Conservation (phyloP, 202 grass and related monocot genomes). For the Miscanthus sacchariflorus region DNA sequence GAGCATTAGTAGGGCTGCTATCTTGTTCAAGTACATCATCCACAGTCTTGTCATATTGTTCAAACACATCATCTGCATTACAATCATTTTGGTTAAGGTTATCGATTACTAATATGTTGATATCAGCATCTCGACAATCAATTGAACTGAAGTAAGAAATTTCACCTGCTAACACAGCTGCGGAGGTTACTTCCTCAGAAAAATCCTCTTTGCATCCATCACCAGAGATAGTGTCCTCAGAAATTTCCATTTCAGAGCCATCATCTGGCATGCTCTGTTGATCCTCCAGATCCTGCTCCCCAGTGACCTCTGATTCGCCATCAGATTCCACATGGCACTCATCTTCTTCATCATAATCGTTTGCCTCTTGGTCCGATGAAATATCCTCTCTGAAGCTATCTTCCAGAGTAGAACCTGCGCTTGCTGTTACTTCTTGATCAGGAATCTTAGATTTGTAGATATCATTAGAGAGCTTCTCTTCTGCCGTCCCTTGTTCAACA, state of each 20-base stretch:
- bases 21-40: conserved; percentile 23
- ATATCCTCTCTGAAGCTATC: background rate
- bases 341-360: background rate
- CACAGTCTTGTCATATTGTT: background rate
- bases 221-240: conserved; percentile 14
- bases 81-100: conserved; percentile 7
- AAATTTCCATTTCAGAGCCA: conserved; percentile 54
- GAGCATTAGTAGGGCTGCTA: background rate
- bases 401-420: background rate
- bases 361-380: background rate
- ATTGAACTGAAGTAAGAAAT: background rate
- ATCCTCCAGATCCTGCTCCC: conserved; percentile 17
- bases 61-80: background rate
- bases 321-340: background rate
- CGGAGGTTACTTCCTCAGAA: conserved; percentile 36
- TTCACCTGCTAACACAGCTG: conserved; percentile 40
- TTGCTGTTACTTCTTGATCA: conserved; percentile 25
- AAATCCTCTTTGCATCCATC: conserved; percentile 37
- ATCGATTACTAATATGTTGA: conserved; percentile 27
- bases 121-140: conserved; percentile 31
- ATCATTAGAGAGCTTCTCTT: conserved; percentile 27
- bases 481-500: conserved; percentile 18
- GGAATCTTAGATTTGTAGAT: background rate
- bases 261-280: conserved; percentile 16
- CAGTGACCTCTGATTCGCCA: background rate